Conservation (phyloP, 2,329 filamentous ascomycete genomes). For the Myriosclerotinia duriaeana region DNA sequence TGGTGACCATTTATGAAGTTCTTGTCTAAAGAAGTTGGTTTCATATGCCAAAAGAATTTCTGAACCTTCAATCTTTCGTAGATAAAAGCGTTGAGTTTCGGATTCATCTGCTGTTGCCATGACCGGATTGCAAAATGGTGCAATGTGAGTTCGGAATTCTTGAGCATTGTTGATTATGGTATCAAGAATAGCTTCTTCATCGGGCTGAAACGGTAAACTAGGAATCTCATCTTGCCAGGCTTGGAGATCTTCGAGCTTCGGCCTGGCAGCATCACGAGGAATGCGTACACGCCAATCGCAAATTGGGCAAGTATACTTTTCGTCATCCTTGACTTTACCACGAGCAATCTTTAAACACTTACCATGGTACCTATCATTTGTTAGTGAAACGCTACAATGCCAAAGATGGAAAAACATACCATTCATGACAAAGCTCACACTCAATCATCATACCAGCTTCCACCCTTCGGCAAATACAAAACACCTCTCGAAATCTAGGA, state of each 20-base stretch:
- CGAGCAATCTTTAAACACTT: conserved; percentile 97
- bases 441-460: conserved; percentile 99
- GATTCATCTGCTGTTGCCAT: conserved; percentile 82
- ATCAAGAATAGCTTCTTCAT: conserved; percentile 85
- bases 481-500: conserved; percentile 72
- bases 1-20: conserved; percentile 91
- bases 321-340: conserved; percentile 96
- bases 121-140: conserved; percentile 75
- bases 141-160: conserved; percentile 79
- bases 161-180: conserved; percentile 83
- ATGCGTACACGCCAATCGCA: conserved; percentile 98
- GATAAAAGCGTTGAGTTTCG: conserved; percentile 87
- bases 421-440: conserved; percentile 96
- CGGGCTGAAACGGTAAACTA: conserved; percentile 84
- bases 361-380: conserved; percentile 75
- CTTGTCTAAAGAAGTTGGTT: conserved; percentile 97
- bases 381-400: conserved; percentile 24
- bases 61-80: conserved; percentile 95
- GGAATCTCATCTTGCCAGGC: conserved; percentile 81
- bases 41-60: conserved; percentile 89
- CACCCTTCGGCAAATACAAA: conserved; percentile 90
- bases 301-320: conserved; percentile 97
- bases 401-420: conserved; percentile 55
- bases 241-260: conserved; percentile 87
- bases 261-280: conserved; percentile 89